Base-by-base conservation (phyloP, 495 filamentous ascomycete genomes). In the Entonaema liquescens region DNA sequence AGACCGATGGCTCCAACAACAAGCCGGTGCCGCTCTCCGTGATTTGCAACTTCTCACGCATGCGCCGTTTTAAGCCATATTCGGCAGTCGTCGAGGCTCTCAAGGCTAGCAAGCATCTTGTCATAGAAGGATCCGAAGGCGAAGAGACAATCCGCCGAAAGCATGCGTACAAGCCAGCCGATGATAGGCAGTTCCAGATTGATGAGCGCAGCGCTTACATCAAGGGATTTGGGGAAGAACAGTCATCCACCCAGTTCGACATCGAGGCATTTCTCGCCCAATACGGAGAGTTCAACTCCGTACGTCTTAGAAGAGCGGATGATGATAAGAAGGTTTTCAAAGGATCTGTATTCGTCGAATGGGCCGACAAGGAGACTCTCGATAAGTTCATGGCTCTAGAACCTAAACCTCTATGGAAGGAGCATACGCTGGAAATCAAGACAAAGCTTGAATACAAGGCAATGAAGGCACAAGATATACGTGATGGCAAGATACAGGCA, bases 301-400 rank as follows among this genome's bases (percentile, higher is more conserved):
- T 99, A 65, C 93, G 94, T 68, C 90, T 98, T 53, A 93, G 95
- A 63, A 93, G 96, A 62, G 82, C 84, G n/a, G 65, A 81, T 13
- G 28, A 47, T 8, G 80, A 86, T 54, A 69, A 82, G 29, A 88
- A 87, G 73, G 71, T 77, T 23, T 98, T 98, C 87, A 99, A 99
- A 85, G 92, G 93, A 42, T 97, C 93, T 57, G 89, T 98, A 26
- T 98, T 97, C 73, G 93, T 98, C 57, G 94, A 98, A 80, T 98
- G 98, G 77, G 83, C 83, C 33, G 85, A 85, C 57, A 89, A 91
- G 65, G 92, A 95, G 54, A 86, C 88, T 25, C 89, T 91, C 71
- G 83, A 93, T 74, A 85, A 85, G 15, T 98, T 98, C 80, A 81
- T 97, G 44, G 88, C 83, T 1, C 80, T 94, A 7, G 89, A 94